Percentiles rank a stretch among this genome's conserved stretches.
phyloP scores from a whole-genome alignment of 2,329 filamentous ascomycete species.

The Plenodomus lindquistii region DNA sequence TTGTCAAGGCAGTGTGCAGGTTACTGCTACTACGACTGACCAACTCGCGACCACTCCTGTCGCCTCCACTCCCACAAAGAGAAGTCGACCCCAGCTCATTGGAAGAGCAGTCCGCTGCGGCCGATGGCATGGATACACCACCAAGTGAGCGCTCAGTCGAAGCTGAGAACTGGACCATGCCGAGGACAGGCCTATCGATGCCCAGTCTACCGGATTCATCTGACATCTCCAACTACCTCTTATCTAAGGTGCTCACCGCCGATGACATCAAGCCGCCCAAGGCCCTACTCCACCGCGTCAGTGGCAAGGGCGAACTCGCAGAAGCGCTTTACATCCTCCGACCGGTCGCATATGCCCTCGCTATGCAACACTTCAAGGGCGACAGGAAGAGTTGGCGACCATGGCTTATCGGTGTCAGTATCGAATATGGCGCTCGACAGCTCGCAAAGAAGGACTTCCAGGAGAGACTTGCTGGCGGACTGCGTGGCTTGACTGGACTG shows the following conservation, averaged over 20 bases:
- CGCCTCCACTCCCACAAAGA: constrained; percentile 81
- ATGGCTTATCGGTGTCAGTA: constrained; percentile 82
- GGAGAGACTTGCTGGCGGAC: constrained; percentile 66
- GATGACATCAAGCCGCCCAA: constrained; percentile 95
- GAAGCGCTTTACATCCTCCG: constrained; percentile 92
- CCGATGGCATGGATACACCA: constrained; percentile 54
- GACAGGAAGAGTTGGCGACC: constrained; percentile 85
- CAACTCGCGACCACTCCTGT: constrained; percentile 78
- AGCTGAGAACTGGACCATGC: constrained; percentile 77
- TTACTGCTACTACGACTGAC: constrained; percentile 81
- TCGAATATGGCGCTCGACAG: constrained; percentile 89
- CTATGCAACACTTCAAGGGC: constrained; percentile 72
- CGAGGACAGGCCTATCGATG: constrained; percentile 84
- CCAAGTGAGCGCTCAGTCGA: constrained; percentile 47
- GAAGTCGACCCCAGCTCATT: constrained; percentile 71
- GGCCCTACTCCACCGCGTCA: constrained; percentile 76
- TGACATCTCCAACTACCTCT: constrained; percentile 84
- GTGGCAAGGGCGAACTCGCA: constrained; percentile 76
- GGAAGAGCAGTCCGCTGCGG: constrained; percentile 54
- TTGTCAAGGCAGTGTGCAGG: constrained; percentile 82
- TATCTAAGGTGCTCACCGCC: constrained; percentile 87
- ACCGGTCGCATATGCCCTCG: constrained; percentile 82
- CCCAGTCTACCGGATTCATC: constrained; percentile 79
- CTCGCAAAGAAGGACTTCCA: constrained; percentile 70
- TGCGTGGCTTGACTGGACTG: constrained; percentile 77